phyloP scores from a whole-genome alignment of 257 asterid genomes.

The Anisodus tanguticus region DNA sequence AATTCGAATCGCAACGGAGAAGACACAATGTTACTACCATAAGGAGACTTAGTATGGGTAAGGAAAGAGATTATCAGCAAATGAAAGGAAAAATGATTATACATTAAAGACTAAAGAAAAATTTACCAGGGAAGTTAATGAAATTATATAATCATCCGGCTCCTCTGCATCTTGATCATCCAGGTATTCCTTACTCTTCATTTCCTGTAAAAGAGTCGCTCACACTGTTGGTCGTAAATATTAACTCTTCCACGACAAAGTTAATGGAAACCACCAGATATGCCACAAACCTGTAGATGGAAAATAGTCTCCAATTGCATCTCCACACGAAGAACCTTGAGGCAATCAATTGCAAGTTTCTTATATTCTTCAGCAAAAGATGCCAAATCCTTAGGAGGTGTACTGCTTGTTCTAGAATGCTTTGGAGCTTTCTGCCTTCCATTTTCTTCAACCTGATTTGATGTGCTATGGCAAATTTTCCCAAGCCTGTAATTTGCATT shows the following conservation, averaged over 20 bases:
- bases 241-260: constrained; percentile 26
- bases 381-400: constrained; percentile 69
- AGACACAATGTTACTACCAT: background rate
- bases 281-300: constrained; percentile 82
- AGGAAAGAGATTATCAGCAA: constrained; percentile 25
- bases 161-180: constrained; percentile 99
- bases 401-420: constrained; percentile 70
- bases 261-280: background rate
- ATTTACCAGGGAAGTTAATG: constrained; percentile 88
- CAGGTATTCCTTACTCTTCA: constrained; percentile 85
- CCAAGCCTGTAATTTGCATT: constrained; percentile 61
- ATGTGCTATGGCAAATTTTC: constrained; percentile 61
- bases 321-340: constrained; percentile 93
- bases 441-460: constrained; percentile 66
- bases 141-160: constrained; percentile 95
- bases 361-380: constrained; percentile 95
- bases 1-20: background rate
- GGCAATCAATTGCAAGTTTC: constrained; percentile 93
- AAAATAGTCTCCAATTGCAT: constrained; percentile 96
- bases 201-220: constrained; percentile 60
- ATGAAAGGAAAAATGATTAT: constrained; percentile 26
- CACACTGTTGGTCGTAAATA: constrained; percentile 34
- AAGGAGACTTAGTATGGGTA: background rate
- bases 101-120: constrained; percentile 15
- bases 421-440: constrained; percentile 48